These are phyloP conservation scores for Monilinia laxa DNA, from an alignment of 2,329 filamentous ascomycete species.

Conservation along the genomic window DNA sequence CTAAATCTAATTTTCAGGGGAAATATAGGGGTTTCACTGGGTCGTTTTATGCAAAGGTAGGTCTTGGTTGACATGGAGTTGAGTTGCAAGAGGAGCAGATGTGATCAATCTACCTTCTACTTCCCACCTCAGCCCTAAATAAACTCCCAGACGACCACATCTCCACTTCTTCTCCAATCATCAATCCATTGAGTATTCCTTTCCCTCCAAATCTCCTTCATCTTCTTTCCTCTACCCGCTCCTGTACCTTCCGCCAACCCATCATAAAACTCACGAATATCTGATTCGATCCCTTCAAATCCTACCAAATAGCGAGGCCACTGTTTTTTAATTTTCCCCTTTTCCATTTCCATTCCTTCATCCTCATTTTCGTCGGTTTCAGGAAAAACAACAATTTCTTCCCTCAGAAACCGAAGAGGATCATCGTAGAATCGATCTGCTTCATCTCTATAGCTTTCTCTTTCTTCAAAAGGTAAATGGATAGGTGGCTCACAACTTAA, in stretches of 20 bases:
- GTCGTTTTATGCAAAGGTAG: too few species aligned
- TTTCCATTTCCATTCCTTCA: not conserved
- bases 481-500: constrained; percentile 89
- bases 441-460: constrained; percentile 76
- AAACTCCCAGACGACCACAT: constrained; percentile 59
- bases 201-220: constrained; percentile 47
- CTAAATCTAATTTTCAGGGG: too few species aligned
- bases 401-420: constrained; percentile 55
- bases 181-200: constrained; percentile 64
- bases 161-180: constrained; percentile 56
- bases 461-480: constrained; percentile 58
- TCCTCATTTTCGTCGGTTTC: not conserved
- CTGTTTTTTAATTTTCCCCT: not conserved
- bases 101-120: too few species aligned
- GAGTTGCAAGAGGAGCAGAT: too few species aligned
- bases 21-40: too few species aligned
- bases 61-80: too few species aligned
- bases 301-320: constrained; percentile 60
- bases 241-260: constrained; percentile 48
- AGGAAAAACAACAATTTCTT: constrained; percentile 38
- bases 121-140: constrained; percentile 24
- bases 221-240: constrained; percentile 45
- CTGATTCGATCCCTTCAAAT: constrained; percentile 57
- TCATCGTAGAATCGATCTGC: constrained; percentile 84
- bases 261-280: constrained; percentile 37